Base-by-base conservation (phyloP, 2,329 filamentous ascomycete genomes). In the Colletotrichum sansevieriae region DNA sequence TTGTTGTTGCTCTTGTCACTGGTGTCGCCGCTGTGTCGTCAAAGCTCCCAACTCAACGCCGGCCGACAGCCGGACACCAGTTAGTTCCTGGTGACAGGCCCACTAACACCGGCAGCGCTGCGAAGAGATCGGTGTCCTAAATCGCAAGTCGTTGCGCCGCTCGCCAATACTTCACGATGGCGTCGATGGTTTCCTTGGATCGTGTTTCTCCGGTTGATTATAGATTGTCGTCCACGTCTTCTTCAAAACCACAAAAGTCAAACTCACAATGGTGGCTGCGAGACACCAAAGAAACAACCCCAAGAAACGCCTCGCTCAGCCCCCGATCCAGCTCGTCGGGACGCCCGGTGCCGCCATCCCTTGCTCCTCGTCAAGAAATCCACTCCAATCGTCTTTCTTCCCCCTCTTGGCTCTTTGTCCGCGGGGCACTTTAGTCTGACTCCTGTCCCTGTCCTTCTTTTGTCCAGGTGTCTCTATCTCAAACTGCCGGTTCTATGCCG, bases 301-400 rank as follows among this genome's bases (percentile, higher is more conserved):
- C 12, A 18, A 49, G n/a, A 56, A 66, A 56, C 64, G 64, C 64
- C 64, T 65, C 56, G 39, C 63, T 61, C 63, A 65, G 63, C 63
- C 58, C 61, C 64, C 51, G n/a, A 66, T 63, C 64, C 64, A 66
- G 64, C 49, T 63, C 49, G 64, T 63, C 64, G 64, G 64, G 57
- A 66, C 64, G 58, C 64, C 64, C 58, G 64, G 58, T 56, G 51
- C 33, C 35, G 55, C n/a, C 54, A 18, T 33, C 18, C 25, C 46
- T 37, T 25, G 8, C 11, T 9, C 15, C 13, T 29, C 20, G 58
- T 20, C 46, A 9, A 61, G 55, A 55, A 55, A 12, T 49, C 51
- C 51, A 43, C 44, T 18, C 43, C 3, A 52, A 37, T 22, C 25
- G 20, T 51, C 35, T 51, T 56, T 25, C 22, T 49, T 55, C 35